Evolutionary conservation across 2,329 filamentous ascomycete genomes (phyloP).

Genomic region (Trichoderma brevicompactum): DNA sequence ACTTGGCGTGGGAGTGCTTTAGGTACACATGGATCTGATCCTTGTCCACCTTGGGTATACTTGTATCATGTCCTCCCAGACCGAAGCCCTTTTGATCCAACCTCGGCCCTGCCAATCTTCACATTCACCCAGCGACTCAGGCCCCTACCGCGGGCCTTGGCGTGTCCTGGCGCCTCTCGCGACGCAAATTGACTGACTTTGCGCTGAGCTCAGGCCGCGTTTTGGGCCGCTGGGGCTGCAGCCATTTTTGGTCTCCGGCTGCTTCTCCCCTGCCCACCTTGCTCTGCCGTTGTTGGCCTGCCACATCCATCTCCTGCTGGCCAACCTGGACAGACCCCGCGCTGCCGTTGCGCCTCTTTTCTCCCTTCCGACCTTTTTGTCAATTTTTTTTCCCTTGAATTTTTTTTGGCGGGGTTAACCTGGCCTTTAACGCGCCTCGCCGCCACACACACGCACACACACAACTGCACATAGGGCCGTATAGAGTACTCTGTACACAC

Average conservation of each 20-base stretch:
- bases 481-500: slow-evolving; percentile 7
- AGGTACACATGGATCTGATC: slow-evolving; percentile 20
- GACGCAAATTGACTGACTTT: slow-evolving; percentile 27
- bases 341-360: slow-evolving; percentile 24
- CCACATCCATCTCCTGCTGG: not conserved
- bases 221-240: slow-evolving; percentile 25
- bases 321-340: slow-evolving; percentile 25
- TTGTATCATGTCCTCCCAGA: slow-evolving; percentile 11
- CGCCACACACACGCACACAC: slow-evolving; percentile 11
- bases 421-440: slow-evolving; percentile 24
- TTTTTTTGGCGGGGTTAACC: slow-evolving; percentile 29
- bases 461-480: slow-evolving; percentile 6
- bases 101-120: slow-evolving; percentile 17
- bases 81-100: slow-evolving; percentile 25
- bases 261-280: slow-evolving; percentile 1
- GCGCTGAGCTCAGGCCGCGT: slow-evolving; percentile 25
- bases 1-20: slow-evolving; percentile 9
- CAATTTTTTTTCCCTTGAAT: slow-evolving; percentile 12
- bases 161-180: slow-evolving; percentile 23
- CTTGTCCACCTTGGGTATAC: slow-evolving; percentile 22
- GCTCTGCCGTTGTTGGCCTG: slow-evolving; percentile 7
- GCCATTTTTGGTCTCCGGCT: slow-evolving; percentile 20
- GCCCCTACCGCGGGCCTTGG: slow-evolving; percentile 7
- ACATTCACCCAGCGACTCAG: slow-evolving; percentile 9
- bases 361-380: slow-evolving; percentile 7